Percentiles rank a stretch among this genome's conserved stretches.
These are phyloP conservation scores for Paulownia fortunei DNA, from an alignment of 257 asterid species.

Conservation along the genomic window DNA sequence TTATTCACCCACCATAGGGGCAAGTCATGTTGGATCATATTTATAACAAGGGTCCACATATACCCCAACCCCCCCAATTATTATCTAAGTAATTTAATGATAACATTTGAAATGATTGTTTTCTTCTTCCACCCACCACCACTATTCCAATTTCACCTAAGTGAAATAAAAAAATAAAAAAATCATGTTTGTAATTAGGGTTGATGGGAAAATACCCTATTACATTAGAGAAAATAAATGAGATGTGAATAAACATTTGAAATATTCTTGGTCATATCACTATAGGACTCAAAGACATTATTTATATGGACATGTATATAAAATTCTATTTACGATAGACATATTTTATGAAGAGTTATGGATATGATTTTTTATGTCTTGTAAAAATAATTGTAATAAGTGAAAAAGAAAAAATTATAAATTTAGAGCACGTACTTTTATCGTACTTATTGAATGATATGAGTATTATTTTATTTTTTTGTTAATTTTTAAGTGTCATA, in stretches of 20 bases:
- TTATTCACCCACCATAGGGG: slow-evolving; percentile 36
- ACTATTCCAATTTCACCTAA: neutral
- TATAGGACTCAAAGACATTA: neutral
- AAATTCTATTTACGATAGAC: too few species aligned
- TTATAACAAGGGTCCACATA: slow-evolving; percentile 43
- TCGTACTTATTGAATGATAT: too few species aligned
- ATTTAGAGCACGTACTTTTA: too few species aligned
- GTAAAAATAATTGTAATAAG: too few species aligned
- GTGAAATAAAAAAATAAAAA: neutral
- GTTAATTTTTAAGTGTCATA: too few species aligned
- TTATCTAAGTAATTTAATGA: slow-evolving; percentile 30
- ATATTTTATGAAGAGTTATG: too few species aligned
- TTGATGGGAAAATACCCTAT: neutral
- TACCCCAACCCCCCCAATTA: slow-evolving; percentile 27
- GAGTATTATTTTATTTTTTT: too few species aligned
- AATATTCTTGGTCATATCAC: neutral
- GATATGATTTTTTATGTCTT: too few species aligned
- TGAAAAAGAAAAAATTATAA: too few species aligned
- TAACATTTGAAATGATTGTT: slow-evolving; percentile 25
- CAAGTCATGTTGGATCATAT: slow-evolving; percentile 41
- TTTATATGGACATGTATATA: neutral
- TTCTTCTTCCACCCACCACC: slow-evolving; percentile 24
- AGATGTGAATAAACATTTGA: neutral
- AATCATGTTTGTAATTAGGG: neutral
- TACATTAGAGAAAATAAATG: neutral